Evolutionary conservation across 2,329 filamentous ascomycete genomes (phyloP), one percentile per base, ranked within the genome.

Genomic region (Trichoderma aggressivum): DNA sequence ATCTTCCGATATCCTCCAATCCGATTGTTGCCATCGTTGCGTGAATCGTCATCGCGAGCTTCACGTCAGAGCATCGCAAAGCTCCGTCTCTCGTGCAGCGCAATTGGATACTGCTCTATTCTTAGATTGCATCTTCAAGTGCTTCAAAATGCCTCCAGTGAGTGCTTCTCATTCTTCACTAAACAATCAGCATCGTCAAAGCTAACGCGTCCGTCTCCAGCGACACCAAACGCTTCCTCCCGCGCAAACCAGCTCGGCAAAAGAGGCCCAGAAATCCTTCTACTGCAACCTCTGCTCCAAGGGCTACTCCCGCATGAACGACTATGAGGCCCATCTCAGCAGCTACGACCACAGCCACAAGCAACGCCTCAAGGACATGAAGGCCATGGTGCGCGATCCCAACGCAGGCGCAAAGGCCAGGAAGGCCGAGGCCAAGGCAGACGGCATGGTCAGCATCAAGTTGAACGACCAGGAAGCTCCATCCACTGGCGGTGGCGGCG

Each of bases 331-430:
- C 8, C 96, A 99, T 80, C 92, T 98, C 70, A 90, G 90, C 74
- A 96, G 92, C 77, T 98, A 98, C 81, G 96, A 98, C 79, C 96
- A 99, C 82, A 92, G 93, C 76, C 96, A 99, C 82, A 94, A 94
- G 80, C 94, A 97, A 83, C 91, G 93, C 63, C 88, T 94, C 71
- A 93, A 93, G 81, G 92, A 96, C 77, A 94, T 95, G 92, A 94
- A 94, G 82, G 90, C 92, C 77, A 91, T 94, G 85, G 90, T 92
- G 36, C 89, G 91, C 75, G 91, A 94, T 74, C 90, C 92, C 1
- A 87, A 86, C 68, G 90, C 89, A 28, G 87, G 86, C 16, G 87
- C 86, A 26, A 88, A 89, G 75, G 89, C 91, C 2, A 85, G 90
- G n/a, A 89, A 89, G 76, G 88, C 89, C 39, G 90, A 93, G 78